Percentiles rank a stretch among this genome's conserved stretches.
Evolutionary conservation across 768 basidiomycete species (phyloP).

Genomic region (Psilocybe azurescens): DNA sequence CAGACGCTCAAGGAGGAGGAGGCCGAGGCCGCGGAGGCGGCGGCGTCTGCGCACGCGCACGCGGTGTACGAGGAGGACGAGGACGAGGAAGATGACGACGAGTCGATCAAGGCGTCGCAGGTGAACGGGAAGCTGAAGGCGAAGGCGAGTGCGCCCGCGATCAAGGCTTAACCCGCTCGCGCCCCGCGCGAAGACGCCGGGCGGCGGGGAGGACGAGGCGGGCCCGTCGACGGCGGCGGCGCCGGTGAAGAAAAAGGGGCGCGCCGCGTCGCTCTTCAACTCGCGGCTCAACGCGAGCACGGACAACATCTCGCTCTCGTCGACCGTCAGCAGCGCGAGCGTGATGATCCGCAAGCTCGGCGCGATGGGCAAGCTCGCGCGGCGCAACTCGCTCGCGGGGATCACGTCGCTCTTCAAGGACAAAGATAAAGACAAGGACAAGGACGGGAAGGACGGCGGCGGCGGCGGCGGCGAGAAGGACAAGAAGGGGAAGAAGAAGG

Average conservation of each 20-base stretch:
- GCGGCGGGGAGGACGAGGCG: conserved; percentile 45
- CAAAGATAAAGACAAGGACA: conserved; percentile 59
- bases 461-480: conserved; percentile 49
- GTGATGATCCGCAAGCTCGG: conserved; percentile 98
- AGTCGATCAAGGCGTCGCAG: conserved; percentile 53
- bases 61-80: conserved; percentile 31
- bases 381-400: conserved; percentile 87
- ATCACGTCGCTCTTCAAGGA: conserved; percentile 89
- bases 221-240: conserved; percentile 56
- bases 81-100: conserved; percentile 48
- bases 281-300: conserved; percentile 86
- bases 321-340: conserved; percentile 92
- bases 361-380: conserved; percentile 81
- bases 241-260: conserved; percentile 67
- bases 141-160: conserved; percentile 31
- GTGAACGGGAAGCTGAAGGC: conserved; percentile 38
- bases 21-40: conserved; percentile 18
- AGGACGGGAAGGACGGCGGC: conserved; percentile 56
- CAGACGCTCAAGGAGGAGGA: conserved; percentile 61
- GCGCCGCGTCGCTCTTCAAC: conserved; percentile 86
- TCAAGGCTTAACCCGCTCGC: conserved; percentile 29
- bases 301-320: conserved; percentile 94
- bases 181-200: conserved; percentile 20
- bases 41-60: conserved; percentile 6
- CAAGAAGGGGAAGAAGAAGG: conserved; percentile 55